These are phyloP conservation scores for Pythium aristosporum DNA, from an alignment of 352 stramenopile species.

Conservation along the genomic window DNA sequence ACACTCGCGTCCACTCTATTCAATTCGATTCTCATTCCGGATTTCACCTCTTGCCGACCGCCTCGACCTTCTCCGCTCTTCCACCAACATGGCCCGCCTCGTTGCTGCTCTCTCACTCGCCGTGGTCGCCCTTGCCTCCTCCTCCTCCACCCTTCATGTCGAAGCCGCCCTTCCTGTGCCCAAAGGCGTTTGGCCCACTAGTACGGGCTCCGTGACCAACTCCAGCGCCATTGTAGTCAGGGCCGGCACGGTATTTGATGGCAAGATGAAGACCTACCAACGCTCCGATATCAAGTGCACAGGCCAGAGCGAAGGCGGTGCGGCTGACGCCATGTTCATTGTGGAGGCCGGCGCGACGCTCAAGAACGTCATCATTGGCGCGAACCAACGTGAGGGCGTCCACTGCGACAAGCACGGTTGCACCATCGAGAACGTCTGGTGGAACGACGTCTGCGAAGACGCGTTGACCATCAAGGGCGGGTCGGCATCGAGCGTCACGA, in stretches of 20 bases:
- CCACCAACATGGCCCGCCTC: neutral
- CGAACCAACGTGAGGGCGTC: conserved; percentile 50
- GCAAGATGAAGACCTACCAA: conserved; percentile 54
- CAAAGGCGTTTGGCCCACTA: conserved; percentile 26
- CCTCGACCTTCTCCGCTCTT: neutral
- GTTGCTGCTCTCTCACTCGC: neutral
- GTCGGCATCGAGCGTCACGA: conserved; percentile 27
- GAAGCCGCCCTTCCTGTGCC: conserved; percentile 16
- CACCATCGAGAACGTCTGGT: conserved; percentile 47
- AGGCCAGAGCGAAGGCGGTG: conserved; percentile 28
- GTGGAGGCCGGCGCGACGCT: conserved; percentile 46
- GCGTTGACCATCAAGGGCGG: conserved; percentile 38
- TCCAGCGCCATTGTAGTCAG: conserved; percentile 23
- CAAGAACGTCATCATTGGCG: conserved; percentile 61
- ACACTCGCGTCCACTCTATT: too few relatives aligned
- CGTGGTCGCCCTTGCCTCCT: neutral
- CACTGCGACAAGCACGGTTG: conserved; percentile 33
- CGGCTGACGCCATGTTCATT: conserved; percentile 32
- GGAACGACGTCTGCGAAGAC: conserved; percentile 53
- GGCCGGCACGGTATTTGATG: conserved; percentile 29
- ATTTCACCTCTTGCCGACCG: neutral
- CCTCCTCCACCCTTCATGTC: neutral
- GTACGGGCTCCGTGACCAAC: conserved; percentile 20
- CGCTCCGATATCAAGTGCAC: conserved; percentile 43
- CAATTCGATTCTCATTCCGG: neutral